Evolutionary conservation across 1,284 basidiomycete species (phyloP), one percentile per base, ranked within the genome.

Genomic region (Leccinum ponderosum): DNA sequence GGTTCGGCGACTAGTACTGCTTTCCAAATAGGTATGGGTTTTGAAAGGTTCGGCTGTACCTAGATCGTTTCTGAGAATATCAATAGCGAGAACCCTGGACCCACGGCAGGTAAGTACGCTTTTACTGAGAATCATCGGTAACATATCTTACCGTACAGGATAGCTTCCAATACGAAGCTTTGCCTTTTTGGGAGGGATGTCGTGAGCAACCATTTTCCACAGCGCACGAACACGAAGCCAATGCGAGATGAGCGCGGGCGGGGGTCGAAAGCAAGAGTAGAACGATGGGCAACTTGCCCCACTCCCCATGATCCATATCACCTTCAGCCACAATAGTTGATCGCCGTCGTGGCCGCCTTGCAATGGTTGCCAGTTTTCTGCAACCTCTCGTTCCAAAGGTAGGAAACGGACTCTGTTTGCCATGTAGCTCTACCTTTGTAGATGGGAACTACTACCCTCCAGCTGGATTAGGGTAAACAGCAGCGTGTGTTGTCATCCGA

Each of bases 121-220:
- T 55, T 22, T 17, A 1, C 31, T 12, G n/a, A 2, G 11, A 51
- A 17, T 2, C 4, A 29, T 57, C 9, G 22, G 6, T 12, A 25
- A 14, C 6, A 8, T 9, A 1, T 35, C 55, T 63, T 57, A 71
- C 71, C 69, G 54, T 71, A 68, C 39, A 70, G 48, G 11, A 68
- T 17, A 0, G 58, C 58, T 54, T 70, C 69, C 51, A 70, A 35
- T 11, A 70, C 0, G 12, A 60, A 70, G 55, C 31, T 62, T 68
- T 50, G 66, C 71, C 53, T 68, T 55, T 42, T 64, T 69, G 44
- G 68, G 35, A 6, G 65, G 17, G 11, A 53, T 53, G 6, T 29
- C 51, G 4, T 31, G 25, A n/a, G 8, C 27, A 29, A 11, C 11
- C n/a, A 31, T 29, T 29, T 52, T 17, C 9, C n/a, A 12, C 3